Percentiles rank a stretch among this genome's conserved stretches.
Evolutionary conservation across 2,329 filamentous ascomycete genomes (phyloP).

Genomic region (Fusarium graminum): DNA sequence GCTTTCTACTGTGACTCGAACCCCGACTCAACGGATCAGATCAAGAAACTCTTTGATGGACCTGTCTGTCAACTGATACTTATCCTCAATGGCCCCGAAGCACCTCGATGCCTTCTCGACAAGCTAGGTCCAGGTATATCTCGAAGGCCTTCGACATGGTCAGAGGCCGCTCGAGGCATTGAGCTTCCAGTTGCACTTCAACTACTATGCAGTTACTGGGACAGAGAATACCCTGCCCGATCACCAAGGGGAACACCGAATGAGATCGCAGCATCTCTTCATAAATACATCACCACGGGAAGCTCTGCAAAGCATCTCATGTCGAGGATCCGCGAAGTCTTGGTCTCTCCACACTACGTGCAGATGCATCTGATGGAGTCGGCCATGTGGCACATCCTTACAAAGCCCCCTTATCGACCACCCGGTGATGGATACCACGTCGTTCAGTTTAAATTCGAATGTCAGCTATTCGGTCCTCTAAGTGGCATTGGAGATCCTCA

Average conservation of each 20-base stretch:
- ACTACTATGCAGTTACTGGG: conserved; percentile 55
- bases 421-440: conserved; percentile 54
- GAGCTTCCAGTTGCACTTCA: conserved; percentile 54
- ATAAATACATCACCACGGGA: conserved; percentile 50
- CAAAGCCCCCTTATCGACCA: conserved; percentile 51
- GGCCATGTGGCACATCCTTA: conserved; percentile 54
- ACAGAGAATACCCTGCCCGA: conserved; percentile 52
- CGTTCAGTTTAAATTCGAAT: conserved; percentile 55
- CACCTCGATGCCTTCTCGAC: conserved; percentile 53
- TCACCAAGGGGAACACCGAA: conserved; percentile 54
- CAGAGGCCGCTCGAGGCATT: conserved; percentile 51
- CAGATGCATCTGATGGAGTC: conserved; percentile 57
- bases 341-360: conserved; percentile 54
- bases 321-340: conserved; percentile 47
- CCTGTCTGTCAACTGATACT: conserved; percentile 56
- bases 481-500: conserved; percentile 50
- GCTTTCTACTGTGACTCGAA: conserved; percentile 51
- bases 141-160: conserved; percentile 51
- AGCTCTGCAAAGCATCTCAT: conserved; percentile 50
- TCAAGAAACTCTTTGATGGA: conserved; percentile 54
- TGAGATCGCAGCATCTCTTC: conserved; percentile 52
- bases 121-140: conserved; percentile 55
- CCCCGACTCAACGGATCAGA: conserved; percentile 50
- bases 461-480: conserved; percentile 50
- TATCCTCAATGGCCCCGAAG: conserved; percentile 55